Conservation (phyloP, 148 eudicot species). For the Fagopyrum homotropicum region DNA sequence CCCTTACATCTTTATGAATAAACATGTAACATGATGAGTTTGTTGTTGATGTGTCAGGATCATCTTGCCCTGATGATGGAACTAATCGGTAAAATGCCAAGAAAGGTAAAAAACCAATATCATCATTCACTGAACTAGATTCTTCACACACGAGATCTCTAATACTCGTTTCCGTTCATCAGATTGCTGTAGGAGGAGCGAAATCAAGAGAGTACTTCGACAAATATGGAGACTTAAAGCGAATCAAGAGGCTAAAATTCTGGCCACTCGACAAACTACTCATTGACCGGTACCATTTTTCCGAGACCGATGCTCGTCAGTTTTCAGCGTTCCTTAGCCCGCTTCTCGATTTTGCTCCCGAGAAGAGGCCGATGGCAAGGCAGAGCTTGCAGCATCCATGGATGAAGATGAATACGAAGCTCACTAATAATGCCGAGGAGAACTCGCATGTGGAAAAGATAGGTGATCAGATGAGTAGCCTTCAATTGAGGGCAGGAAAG, state of each 20-base stretch:
- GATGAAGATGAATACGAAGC: conserved; percentile 17
- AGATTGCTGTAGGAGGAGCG: conserved; percentile 80
- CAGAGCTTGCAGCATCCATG: conserved; percentile 82
- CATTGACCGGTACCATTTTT: conserved; percentile 61
- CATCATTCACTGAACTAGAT: background rate
- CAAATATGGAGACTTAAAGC: conserved; percentile 72
- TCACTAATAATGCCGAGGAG: background rate
- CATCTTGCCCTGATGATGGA: conserved; percentile 99
- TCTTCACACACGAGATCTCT: background rate
- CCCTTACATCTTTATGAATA: background rate
- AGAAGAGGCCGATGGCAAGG: conserved; percentile 83
- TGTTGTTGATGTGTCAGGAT: conserved; percentile 38
- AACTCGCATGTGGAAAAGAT: conserved; percentile 1
- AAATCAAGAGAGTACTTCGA: conserved; percentile 76
- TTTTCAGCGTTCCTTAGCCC: conserved; percentile 74
- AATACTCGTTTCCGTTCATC: background rate
- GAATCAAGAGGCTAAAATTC: conserved; percentile 64
- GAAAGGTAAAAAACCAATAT: conserved; percentile 47
- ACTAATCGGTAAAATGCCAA: conserved; percentile 91
- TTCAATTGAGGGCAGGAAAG: conserved; percentile 8
- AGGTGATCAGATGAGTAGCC: conserved; percentile 13
- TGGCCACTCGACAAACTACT: conserved; percentile 86
- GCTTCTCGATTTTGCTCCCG: conserved; percentile 78
- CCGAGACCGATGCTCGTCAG: conserved; percentile 68
- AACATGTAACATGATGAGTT: background rate